A percentile compares a stretch with the other conserved stretches of the same genome.
Conservation (phyloP, 257 asterid species). For the Misopates orontium region DNA sequence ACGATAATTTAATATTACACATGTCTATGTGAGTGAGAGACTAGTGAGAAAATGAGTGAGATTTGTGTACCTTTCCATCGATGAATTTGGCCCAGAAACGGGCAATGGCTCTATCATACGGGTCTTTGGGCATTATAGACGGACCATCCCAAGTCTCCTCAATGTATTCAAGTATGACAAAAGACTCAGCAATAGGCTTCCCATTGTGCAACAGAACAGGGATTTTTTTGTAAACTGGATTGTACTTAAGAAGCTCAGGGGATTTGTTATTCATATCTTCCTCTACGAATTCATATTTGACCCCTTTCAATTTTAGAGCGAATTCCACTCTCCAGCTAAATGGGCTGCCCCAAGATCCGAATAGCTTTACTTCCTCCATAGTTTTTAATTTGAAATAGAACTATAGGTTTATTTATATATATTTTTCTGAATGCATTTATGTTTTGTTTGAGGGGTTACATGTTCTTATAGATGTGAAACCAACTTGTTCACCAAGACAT, state of each 20-base stretch:
- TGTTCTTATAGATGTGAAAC: background rate
- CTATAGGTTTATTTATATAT: background rate
- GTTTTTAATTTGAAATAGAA: background rate
- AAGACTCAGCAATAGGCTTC: conserved; percentile 32
- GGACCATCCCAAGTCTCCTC: conserved; percentile 38
- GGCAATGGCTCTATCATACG: conserved; percentile 34
- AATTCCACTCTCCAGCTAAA: conserved; percentile 36
- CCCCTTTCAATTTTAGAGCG: conserved; percentile 39
- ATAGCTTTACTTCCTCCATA: background rate
- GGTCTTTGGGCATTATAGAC: conserved; percentile 33
- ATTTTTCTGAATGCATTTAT: background rate
- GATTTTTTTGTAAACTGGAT: conserved; percentile 28
- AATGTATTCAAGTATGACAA: conserved; percentile 37
- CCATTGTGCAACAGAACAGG: conserved; percentile 39
- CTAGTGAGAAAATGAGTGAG: too few species aligned
- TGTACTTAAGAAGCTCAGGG: conserved; percentile 29
- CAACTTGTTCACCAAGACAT: too few species aligned
- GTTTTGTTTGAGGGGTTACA: background rate
- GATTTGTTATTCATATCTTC: conserved; percentile 30
- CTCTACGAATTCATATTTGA: conserved; percentile 26
- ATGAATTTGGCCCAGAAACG: conserved; percentile 42
- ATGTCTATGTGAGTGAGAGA: too few species aligned
- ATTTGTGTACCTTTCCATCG: conserved; percentile 24
- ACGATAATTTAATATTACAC: too few species aligned
- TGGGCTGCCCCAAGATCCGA: conserved; percentile 26